phyloP scores from a whole-genome alignment of 2,329 filamentous ascomycete genomes.

The Beauveria asiatica region DNA sequence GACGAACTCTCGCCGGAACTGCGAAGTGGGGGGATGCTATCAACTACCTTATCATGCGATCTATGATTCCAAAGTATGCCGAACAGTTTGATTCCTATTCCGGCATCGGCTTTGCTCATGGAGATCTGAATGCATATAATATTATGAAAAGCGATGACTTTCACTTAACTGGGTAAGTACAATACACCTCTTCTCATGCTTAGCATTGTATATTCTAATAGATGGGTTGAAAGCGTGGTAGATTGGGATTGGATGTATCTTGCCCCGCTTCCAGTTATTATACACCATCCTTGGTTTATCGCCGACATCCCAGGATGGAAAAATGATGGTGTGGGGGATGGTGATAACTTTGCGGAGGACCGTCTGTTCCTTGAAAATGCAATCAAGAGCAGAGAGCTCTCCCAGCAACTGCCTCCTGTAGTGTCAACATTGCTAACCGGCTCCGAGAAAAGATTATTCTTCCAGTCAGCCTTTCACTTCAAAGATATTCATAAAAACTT shows the following conservation, averaged over 20 bases:
- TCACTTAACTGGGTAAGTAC: not conserved
- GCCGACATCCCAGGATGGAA: conserved; percentile 2
- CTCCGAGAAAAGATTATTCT: not conserved
- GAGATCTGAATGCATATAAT: conserved; percentile 1
- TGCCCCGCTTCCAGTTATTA: not conserved
- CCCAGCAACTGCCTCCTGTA: not conserved
- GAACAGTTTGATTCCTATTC: too few relatives aligned
- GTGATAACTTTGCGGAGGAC: not conserved
- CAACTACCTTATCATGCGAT: conserved; percentile 7
- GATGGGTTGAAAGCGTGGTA: not conserved
- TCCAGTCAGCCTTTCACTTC: conserved; percentile 6
- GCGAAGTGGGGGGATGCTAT: conserved; percentile 1
- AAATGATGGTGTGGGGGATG: not conserved
- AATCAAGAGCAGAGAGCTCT: not conserved
- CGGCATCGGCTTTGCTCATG: too few relatives aligned
- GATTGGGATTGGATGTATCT: conserved; percentile 7
- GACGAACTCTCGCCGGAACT: not conserved
- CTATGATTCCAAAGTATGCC: conserved; percentile 7
- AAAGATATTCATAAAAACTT: conserved; percentile 1
- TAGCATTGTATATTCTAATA: not conserved
- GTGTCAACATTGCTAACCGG: not conserved
- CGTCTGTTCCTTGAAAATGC: not conserved
- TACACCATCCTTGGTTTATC: conserved; percentile 7
- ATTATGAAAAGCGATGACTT: not conserved
- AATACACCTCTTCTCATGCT: not conserved